A percentile compares a stretch with the other conserved stretches of the same genome.
Conservation (phyloP, 108 stramenopile species). For the Conticribra weissflogii region DNA sequence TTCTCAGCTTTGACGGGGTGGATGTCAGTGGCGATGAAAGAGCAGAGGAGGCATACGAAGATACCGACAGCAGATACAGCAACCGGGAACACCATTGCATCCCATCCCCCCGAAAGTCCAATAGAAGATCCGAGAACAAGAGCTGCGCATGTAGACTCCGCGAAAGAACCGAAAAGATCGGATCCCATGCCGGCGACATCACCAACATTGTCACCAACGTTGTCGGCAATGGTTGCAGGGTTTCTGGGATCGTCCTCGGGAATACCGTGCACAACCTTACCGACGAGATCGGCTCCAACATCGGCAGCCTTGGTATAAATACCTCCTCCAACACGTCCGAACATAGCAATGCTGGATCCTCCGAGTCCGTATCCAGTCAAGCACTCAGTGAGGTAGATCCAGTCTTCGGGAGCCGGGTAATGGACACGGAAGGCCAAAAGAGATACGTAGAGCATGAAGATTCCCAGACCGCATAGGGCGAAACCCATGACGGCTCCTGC, state of each 20-base stretch:
- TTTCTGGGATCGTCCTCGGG: conserved; percentile 99
- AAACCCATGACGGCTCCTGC: conserved; percentile 99
- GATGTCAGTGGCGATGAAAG: conserved; percentile 96
- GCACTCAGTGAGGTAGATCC: conserved; percentile 92
- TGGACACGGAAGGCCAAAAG: conserved; percentile 80
- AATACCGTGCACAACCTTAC: conserved; percentile 98
- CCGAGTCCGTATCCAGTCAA: conserved; percentile 97
- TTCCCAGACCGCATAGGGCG: conserved; percentile 92
- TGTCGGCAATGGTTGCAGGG: conserved; percentile 99
- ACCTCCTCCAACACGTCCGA: conserved; percentile 99
- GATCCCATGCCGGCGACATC: conserved; percentile 99
- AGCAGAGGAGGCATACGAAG: conserved; percentile 94
- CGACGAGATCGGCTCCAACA: conserved; percentile 99
- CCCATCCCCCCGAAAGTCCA: conserved; percentile 87
- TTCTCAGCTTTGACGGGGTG: conserved; percentile 84
- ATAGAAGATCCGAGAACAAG: conserved; percentile 93
- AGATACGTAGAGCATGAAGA: conserved; percentile 89
- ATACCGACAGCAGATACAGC: conserved; percentile 93
- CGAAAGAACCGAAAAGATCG: conserved; percentile 98
- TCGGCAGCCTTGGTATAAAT: conserved; percentile 99
- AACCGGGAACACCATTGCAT: conserved; percentile 96
- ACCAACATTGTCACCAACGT: conserved; percentile 99
- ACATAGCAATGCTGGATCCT: conserved; percentile 98
- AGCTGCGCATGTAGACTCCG: conserved; percentile 97
- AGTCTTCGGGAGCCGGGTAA: conserved; percentile 78